A percentile compares a stretch with the other conserved stretches of the same genome.
These are phyloP conservation scores for Podaxis sp. DNA, from an alignment of 768 basidiomycete species.

Conservation along the genomic window DNA sequence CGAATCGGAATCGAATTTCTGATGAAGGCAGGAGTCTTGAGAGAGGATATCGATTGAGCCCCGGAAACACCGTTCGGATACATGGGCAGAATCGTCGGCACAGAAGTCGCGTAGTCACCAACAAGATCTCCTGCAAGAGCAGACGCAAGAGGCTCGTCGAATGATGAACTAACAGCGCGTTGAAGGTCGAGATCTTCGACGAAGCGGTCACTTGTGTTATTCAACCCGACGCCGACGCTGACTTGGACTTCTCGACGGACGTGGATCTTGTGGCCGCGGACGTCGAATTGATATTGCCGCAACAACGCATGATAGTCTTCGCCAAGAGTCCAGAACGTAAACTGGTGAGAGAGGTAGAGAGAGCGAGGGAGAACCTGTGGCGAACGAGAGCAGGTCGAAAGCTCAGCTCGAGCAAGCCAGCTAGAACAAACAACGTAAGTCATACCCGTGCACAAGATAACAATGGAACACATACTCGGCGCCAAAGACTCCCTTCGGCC, in stretches of 20 bases:
- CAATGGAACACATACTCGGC: conserved; percentile 33
- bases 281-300: conserved; percentile 58
- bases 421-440: conserved; percentile 31
- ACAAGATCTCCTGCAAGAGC: conserved; percentile 66
- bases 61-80: conserved; percentile 67
- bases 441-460: conserved; percentile 4
- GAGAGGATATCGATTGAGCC: conserved; percentile 12
- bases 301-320: conserved; percentile 82
- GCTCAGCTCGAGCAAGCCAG: conserved; percentile 77
- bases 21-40: conserved; percentile 5
- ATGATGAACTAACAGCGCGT: conserved; percentile 44
- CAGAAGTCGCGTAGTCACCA: conserved; percentile 38
- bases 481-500: conserved; percentile 15
- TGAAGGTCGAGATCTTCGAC: conserved; percentile 43
- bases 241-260: conserved; percentile 64
- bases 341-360: conserved; percentile 84
- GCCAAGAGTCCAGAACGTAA: conserved; percentile 73
- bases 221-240: conserved; percentile 22
- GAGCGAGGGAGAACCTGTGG: conserved; percentile 63
- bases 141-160: conserved; percentile 76
- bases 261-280: conserved; percentile 56
- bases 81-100: conserved; percentile 61
- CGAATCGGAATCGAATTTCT: conserved; percentile 56
- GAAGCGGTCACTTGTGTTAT: conserved; percentile 39
- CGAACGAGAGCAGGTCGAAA: conserved; percentile 68